These are phyloP conservation scores for Trichaptum fuscoviolaceum DNA, from an alignment of 768 basidiomycete species.

Conservation along the genomic window DNA sequence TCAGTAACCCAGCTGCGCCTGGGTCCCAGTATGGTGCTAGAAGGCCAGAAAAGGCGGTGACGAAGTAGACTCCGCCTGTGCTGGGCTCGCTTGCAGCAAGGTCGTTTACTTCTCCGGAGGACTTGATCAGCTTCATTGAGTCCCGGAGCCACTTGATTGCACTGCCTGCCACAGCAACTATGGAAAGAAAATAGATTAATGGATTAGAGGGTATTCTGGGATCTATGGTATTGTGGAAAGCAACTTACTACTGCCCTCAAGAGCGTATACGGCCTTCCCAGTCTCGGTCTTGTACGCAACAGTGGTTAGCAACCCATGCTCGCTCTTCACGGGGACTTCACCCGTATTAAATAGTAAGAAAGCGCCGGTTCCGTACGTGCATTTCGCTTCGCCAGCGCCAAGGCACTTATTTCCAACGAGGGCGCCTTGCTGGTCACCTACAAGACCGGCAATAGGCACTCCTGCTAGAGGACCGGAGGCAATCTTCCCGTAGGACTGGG, in stretches of 20 bases:
- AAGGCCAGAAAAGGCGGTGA: conserved; percentile 93
- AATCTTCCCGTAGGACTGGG: conserved; percentile 86
- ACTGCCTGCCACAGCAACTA: conserved; percentile 91
- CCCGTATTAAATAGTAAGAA: conserved; percentile 97
- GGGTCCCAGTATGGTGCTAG: conserved; percentile 99
- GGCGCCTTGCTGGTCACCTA: conserved; percentile 98
- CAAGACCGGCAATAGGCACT: conserved; percentile 83
- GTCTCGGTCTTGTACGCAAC: conserved; percentile 85
- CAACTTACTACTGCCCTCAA: conserved; percentile 89
- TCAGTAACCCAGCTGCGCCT: conserved; percentile 79
- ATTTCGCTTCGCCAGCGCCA: conserved; percentile 88
- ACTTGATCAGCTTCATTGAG: conserved; percentile 75
- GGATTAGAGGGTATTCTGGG: not conserved
- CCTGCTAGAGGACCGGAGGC: conserved; percentile 61
- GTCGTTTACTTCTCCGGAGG: conserved; percentile 78
- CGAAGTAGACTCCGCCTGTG: conserved; percentile 92
- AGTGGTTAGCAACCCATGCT: conserved; percentile 85
- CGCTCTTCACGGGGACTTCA: conserved; percentile 75
- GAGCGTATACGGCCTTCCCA: conserved; percentile 79
- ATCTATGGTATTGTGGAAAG: not conserved
- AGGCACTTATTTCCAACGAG: conserved; percentile 96
- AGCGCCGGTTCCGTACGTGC: conserved; percentile 96
- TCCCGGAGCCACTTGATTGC: conserved; percentile 97
- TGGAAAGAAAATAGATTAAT: conserved; percentile 4
- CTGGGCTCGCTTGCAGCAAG: conserved; percentile 72